Base-by-base conservation (phyloP, 768 basidiomycete genomes). In the Amanita phalloides region DNA sequence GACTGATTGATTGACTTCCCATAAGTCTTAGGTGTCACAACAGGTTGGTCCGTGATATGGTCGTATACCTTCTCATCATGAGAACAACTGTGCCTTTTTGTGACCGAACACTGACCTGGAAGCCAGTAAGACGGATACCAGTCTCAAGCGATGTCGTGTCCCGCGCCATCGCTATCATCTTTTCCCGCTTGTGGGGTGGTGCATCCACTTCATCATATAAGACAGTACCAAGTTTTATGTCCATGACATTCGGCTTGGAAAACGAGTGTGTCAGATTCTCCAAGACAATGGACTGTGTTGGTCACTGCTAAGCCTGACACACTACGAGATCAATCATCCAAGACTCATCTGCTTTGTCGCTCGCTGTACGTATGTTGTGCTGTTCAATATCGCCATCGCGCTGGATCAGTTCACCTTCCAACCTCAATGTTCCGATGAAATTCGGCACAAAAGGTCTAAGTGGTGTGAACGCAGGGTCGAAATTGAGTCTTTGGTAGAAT, bases 181-280 rank as follows among this genome's bases (percentile, higher is more conserved):
- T 79, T 37, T 68, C 75, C 54, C 77, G 74, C 69, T 99, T 99
- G 53, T 87, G 89, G 2, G 77, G 72, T 0, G 75, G 64, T 4
- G 86, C 75, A 9, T 63, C 61, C 20, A 37, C 46, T 49, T 83
- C 77, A 47, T 89, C 91, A 56, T 88, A 89, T n/a, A 98, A 75
- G 1, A 86, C 72, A 0, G 86, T 94, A 1, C 96, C 96, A 13
- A 98, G 84, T 66, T 98, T 99, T 62, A 92, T 74, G 63, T 99
- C 95, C 26, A 97, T 71, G 53, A 96, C 77, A 57, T 88, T 91
- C 5, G 94, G 94, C 62, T 82, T 85, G 33, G 67, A 58, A 70
- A 93, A 97, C 1, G 73, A 61, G 57, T 84, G 66, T 2, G 86
- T 67, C 10, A 93, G 68, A 64, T 99, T 97, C 68, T 94, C 85